These are phyloP conservation scores for Lineolata rhizophorae DNA, from an alignment of 495 filamentous ascomycete species.

Conservation along the genomic window DNA sequence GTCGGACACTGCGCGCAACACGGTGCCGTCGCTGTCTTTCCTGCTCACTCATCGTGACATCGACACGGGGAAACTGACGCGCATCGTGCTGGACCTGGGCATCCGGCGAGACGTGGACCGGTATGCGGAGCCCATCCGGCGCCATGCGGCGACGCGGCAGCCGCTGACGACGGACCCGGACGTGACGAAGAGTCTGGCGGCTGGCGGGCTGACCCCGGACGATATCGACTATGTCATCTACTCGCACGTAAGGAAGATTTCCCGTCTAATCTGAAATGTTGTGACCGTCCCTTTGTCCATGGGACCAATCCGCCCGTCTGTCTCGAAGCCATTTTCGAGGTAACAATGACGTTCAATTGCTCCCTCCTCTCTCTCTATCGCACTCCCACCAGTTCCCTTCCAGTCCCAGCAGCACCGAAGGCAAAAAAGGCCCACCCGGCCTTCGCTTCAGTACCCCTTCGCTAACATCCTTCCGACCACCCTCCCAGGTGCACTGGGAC, in stretches of 20 bases:
- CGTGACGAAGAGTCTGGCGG: constrained; percentile 16
- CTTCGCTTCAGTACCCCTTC: too few species aligned
- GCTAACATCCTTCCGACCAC: too few species aligned
- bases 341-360: too few species aligned
- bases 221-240: constrained; percentile 25
- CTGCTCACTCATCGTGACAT: constrained; percentile 17
- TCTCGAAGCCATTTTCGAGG: too few species aligned
- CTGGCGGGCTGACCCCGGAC: constrained; percentile 11
- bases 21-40: constrained; percentile 20
- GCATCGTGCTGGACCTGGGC: constrained; percentile 28
- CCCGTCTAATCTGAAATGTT: too few species aligned
- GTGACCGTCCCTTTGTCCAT: too few species aligned
- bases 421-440: too few species aligned
- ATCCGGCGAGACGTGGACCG: constrained; percentile 19
- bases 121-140: constrained; percentile 19
- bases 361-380: too few species aligned
- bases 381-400: too few species aligned
- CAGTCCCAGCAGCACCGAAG: too few species aligned
- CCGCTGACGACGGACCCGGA: constrained; percentile 20
- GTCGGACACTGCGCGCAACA: constrained; percentile 11
- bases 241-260: too few species aligned
- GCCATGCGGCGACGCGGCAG: constrained; percentile 19
- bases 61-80: not conserved
- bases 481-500: constrained; percentile 34
- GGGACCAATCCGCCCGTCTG: too few species aligned